phyloP scores from a whole-genome alignment of 2,329 filamentous ascomycete genomes.

The Aspergillus viridinutans region DNA sequence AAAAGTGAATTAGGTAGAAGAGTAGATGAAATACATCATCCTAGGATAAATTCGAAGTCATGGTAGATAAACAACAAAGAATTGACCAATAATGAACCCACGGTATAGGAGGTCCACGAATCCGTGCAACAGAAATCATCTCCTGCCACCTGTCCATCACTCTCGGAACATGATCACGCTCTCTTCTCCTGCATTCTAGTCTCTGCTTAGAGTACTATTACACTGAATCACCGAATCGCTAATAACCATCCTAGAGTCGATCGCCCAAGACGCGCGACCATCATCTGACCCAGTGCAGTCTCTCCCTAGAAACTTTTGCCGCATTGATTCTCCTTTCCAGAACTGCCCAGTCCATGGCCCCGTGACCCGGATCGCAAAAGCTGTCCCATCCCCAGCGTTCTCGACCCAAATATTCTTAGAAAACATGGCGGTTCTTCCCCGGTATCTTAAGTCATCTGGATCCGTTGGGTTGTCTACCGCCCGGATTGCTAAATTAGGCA shows the following conservation, averaged over 20 bases:
- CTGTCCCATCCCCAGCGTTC: not conserved
- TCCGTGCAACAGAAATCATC: too few relatives aligned
- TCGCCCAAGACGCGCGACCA: not conserved
- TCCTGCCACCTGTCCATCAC: not conserved
- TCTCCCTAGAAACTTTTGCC: not conserved
- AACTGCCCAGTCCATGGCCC: not conserved
- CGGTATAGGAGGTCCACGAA: too few relatives aligned
- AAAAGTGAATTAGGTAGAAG: too few relatives aligned
- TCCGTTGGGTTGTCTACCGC: conserved; percentile 1
- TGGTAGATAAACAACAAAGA: too few relatives aligned
- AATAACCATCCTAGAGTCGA: not conserved
- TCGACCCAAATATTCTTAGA: not conserved
- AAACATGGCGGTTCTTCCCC: not conserved
- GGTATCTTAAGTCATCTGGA: not conserved
- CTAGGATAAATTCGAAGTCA: too few relatives aligned
- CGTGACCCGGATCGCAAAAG: not conserved
- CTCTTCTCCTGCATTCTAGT: not conserved
- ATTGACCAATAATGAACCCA: too few relatives aligned
- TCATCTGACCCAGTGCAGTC: not conserved
- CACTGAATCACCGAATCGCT: not conserved
- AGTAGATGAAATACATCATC: too few relatives aligned
- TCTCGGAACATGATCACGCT: not conserved
- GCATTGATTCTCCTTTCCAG: not conserved
- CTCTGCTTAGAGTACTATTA: not conserved
- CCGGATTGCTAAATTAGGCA: conserved; percentile 13